phyloP scores from a whole-genome alignment of 805 yeast species.

The Candida ortonii region DNA sequence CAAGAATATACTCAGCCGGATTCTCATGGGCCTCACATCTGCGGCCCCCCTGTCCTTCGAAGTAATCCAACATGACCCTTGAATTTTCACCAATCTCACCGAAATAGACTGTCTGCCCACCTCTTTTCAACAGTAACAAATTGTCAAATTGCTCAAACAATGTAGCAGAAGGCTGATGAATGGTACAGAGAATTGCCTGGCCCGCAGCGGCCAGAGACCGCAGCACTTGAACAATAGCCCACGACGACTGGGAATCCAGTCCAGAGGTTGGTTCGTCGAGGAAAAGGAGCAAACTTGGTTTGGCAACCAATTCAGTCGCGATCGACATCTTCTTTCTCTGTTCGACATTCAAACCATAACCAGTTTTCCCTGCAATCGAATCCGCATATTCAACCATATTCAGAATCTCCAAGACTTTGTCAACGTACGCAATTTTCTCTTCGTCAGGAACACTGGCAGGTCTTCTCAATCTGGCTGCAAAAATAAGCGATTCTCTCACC shows the following conservation, averaged over 20 bases:
- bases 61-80: constrained; percentile 41
- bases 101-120: constrained; percentile 53
- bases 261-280: constrained; percentile 64
- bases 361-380: constrained; percentile 46
- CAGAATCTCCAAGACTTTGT: constrained; percentile 38
- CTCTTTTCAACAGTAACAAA: constrained; percentile 43
- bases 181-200: constrained; percentile 58
- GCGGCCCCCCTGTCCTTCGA: constrained; percentile 58
- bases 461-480: constrained; percentile 50
- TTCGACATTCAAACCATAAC: constrained; percentile 52
- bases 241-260: constrained; percentile 56
- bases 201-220: constrained; percentile 50
- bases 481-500: constrained; percentile 48
- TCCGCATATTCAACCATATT: constrained; percentile 47
- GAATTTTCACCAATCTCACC: constrained; percentile 52
- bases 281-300: constrained; percentile 50
- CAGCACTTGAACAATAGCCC: constrained; percentile 54
- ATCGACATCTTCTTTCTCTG: constrained; percentile 53
- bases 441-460: constrained; percentile 37
- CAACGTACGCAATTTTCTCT: constrained; percentile 45
- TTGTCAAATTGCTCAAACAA: constrained; percentile 44
- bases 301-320: constrained; percentile 55
- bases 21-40: constrained; percentile 59
- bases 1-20: constrained; percentile 75
- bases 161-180: constrained; percentile 49